Evolutionary conservation across 2,329 filamentous ascomycete species (phyloP).

Genomic region (Paraphaeosphaeria sporulosa): DNA sequence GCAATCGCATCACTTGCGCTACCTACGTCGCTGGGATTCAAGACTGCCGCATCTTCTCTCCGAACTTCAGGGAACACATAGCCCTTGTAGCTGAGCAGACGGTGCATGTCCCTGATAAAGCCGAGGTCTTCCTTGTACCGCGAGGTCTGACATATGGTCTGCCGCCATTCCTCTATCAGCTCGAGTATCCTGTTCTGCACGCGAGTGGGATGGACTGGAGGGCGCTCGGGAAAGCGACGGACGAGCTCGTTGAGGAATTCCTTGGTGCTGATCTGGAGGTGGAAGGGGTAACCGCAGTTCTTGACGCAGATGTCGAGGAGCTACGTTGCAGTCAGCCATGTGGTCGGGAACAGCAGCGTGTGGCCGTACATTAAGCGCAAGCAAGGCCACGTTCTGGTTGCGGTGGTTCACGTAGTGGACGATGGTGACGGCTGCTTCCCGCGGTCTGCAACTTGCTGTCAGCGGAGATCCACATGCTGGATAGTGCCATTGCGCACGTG

Average conservation of each 20-base stretch:
- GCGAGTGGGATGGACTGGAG: slow-evolving; percentile 82
- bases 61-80: slow-evolving; percentile 94
- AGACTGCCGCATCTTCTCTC: slow-evolving; percentile 90
- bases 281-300: slow-evolving; percentile 99
- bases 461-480: slow-evolving; percentile 19
- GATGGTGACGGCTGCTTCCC: slow-evolving; percentile 92
- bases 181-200: slow-evolving; percentile 94
- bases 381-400: slow-evolving; percentile 91
- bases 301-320: slow-evolving; percentile 99
- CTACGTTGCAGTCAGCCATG: slow-evolving; percentile 49
- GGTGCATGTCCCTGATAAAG: slow-evolving; percentile 97
- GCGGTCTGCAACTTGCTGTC: slow-evolving; percentile 63
- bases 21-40: slow-evolving; percentile 95
- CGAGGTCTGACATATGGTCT: slow-evolving; percentile 97
- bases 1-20: not conserved
- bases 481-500: slow-evolving; percentile 61
- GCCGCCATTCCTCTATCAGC: slow-evolving; percentile 96
- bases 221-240: slow-evolving; percentile 91
- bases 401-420: slow-evolving; percentile 96
- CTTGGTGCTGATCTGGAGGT: slow-evolving; percentile 97
- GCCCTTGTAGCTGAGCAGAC: slow-evolving; percentile 93
- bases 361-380: slow-evolving; percentile 74
- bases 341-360: slow-evolving; percentile 16
- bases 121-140: slow-evolving; percentile 97
- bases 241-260: slow-evolving; percentile 99